Evolutionary conservation across 129 eudicot genomes (phyloP).

Genomic region (Erigeron canadensis): DNA sequence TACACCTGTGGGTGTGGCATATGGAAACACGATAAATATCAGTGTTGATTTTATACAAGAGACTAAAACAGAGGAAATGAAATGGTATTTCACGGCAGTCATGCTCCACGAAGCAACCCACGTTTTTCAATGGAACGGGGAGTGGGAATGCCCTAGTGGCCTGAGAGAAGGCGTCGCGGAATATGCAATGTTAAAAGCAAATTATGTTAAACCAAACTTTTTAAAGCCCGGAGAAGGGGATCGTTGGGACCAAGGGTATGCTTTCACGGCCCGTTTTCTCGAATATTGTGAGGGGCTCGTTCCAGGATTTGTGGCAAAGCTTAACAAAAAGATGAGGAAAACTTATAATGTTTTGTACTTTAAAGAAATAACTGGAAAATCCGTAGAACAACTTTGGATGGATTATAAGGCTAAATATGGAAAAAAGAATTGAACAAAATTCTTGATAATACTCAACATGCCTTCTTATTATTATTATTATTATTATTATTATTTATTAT

Average conservation of each 20-base stretch:
- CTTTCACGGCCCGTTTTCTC: constrained; percentile 21
- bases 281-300: constrained; percentile 16
- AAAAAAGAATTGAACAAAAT: no score
- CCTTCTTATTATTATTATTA: no score
- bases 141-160: not conserved
- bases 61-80: not conserved
- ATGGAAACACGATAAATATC: constrained; percentile 17
- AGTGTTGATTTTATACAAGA: constrained; percentile 14
- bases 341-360: not conserved
- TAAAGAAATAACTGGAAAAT: constrained; percentile 1
- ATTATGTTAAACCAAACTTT: not conserved
- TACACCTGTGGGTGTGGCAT: not conserved
- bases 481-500: no score
- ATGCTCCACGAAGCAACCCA: constrained; percentile 47
- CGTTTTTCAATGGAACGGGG: constrained; percentile 40
- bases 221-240: constrained; percentile 20
- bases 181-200: constrained; percentile 8
- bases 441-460: no score
- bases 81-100: not conserved
- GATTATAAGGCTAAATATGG: constrained; percentile 24
- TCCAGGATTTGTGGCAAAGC: constrained; percentile 16
- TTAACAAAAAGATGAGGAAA: constrained; percentile 20
- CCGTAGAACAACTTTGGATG: constrained; percentile 11
- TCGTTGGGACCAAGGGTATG: constrained; percentile 32
- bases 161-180: constrained; percentile 25